Conservation (phyloP, 192 early-diverging fungal genomes). For the Backusella mclennaniae region DNA sequence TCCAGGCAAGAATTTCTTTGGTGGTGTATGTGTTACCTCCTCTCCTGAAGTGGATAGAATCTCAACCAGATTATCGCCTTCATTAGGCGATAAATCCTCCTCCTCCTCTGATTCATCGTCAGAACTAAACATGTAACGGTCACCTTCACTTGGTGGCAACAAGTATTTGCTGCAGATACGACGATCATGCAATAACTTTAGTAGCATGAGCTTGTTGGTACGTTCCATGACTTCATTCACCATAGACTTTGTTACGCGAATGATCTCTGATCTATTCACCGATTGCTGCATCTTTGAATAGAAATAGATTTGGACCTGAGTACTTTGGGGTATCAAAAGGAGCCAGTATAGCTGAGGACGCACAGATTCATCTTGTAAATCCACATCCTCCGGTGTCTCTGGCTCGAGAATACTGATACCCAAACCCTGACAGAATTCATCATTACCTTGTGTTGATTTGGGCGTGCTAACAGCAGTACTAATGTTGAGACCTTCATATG, state of each 20-base stretch:
- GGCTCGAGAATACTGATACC: slow-evolving; percentile 46
- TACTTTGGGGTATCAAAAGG: slow-evolving; percentile 51
- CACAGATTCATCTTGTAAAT: not conserved
- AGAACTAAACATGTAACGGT: slow-evolving; percentile 33
- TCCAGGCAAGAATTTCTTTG: slow-evolving; percentile 52
- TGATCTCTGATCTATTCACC: slow-evolving; percentile 50
- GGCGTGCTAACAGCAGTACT: not conserved
- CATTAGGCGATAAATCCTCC: slow-evolving; percentile 35
- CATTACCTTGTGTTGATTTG: slow-evolving; percentile 21
- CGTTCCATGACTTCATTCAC: slow-evolving; percentile 59
- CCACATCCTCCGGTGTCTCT: slow-evolving; percentile 17
- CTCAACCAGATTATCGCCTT: slow-evolving; percentile 33
- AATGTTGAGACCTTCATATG: slow-evolving; percentile 12
- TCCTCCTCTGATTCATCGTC: slow-evolving; percentile 59
- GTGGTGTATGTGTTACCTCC: slow-evolving; percentile 23
- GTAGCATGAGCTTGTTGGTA: slow-evolving; percentile 64
- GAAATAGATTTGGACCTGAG: slow-evolving; percentile 60
- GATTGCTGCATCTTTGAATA: slow-evolving; percentile 63
- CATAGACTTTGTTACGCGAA: slow-evolving; percentile 49
- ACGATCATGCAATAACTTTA: slow-evolving; percentile 60
- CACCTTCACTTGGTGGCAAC: slow-evolving; percentile 40
- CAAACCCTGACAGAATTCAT: slow-evolving; percentile 50
- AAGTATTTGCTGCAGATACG: slow-evolving; percentile 63
- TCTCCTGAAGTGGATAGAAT: slow-evolving; percentile 29
- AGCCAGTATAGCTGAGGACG: slow-evolving; percentile 62